These are phyloP conservation scores for Penicillium sp. DNA, from an alignment of 2,329 filamentous ascomycete genomes.

Conservation along the genomic window DNA sequence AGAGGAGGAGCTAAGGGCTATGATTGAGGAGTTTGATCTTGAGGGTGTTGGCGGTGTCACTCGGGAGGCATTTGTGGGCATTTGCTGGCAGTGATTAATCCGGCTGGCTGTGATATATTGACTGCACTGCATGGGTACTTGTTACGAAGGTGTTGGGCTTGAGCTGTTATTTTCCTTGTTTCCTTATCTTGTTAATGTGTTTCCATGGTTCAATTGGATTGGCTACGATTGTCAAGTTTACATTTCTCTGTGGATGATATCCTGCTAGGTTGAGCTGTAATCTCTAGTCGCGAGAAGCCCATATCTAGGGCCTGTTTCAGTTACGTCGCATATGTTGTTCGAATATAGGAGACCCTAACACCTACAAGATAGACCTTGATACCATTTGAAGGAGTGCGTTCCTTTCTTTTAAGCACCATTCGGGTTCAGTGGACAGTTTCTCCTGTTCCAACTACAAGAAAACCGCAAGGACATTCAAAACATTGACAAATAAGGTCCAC, in stretches of 20 bases:
- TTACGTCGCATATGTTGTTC: too few relatives aligned
- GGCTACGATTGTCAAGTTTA: background rate
- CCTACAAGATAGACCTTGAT: too few relatives aligned
- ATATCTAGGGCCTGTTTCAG: too few relatives aligned
- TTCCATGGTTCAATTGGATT: conserved; percentile 6
- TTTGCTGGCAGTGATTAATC: conserved; percentile 55
- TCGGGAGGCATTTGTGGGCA: conserved; percentile 66
- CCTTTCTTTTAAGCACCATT: background rate
- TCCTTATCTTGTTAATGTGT: background rate
- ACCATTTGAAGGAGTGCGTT: too few relatives aligned
- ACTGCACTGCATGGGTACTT: background rate
- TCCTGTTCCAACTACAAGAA: too few relatives aligned
- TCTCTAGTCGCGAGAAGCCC: too few relatives aligned
- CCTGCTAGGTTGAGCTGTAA: background rate
- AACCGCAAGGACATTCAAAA: too few relatives aligned
- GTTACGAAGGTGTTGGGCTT: conserved; percentile 1
- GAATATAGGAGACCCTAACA: too few relatives aligned
- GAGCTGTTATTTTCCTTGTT: conserved; percentile 1
- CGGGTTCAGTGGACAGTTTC: too few relatives aligned
- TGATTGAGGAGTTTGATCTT: conserved; percentile 98
- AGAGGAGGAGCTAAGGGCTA: conserved; percentile 87
- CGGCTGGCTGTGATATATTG: background rate
- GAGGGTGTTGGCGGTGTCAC: conserved; percentile 81
- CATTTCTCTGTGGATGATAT: background rate
- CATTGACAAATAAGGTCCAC: too few relatives aligned